A percentile compares a stretch with the other conserved stretches of the same genome.
These are phyloP conservation scores for Glonium stellatum DNA, from an alignment of 495 filamentous ascomycete genomes.

Conservation along the genomic window DNA sequence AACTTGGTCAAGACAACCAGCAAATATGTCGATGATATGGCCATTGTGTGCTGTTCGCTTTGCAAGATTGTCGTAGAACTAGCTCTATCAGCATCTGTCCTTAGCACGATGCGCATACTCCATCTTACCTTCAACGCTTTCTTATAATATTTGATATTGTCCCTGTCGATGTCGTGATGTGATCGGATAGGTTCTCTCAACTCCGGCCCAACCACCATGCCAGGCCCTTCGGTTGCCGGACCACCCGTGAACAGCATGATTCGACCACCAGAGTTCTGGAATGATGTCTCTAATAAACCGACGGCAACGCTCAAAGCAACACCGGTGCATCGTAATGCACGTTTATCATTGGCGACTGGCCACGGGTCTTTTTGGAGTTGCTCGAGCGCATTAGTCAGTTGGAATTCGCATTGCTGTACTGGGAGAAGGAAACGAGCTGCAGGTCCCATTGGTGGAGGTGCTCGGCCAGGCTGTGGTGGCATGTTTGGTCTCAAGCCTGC, in stretches of 20 bases:
- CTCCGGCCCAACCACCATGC: slow-evolving; percentile 96
- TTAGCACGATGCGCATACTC: neutral
- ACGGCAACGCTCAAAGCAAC: slow-evolving; percentile 93
- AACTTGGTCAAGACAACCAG: slow-evolving; percentile 96
- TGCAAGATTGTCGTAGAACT: slow-evolving; percentile 97
- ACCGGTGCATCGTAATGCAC: slow-evolving; percentile 87
- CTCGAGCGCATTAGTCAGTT: slow-evolving; percentile 94
- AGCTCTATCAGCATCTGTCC: slow-evolving; percentile 26
- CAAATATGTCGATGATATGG: slow-evolving; percentile 96
- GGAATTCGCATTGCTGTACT: slow-evolving; percentile 94
- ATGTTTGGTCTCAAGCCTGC: slow-evolving; percentile 68
- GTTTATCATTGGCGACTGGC: slow-evolving; percentile 92
- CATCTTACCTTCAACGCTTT: slow-evolving; percentile 83
- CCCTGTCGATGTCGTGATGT: slow-evolving; percentile 97
- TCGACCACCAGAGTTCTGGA: slow-evolving; percentile 87
- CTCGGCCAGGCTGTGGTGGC: slow-evolving; percentile 70
- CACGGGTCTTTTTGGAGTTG: slow-evolving; percentile 96
- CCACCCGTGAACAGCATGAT: slow-evolving; percentile 98
- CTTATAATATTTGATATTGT: slow-evolving; percentile 99
- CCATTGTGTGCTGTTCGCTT: slow-evolving; percentile 95
- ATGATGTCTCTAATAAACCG: slow-evolving; percentile 85
- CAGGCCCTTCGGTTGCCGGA: slow-evolving; percentile 91
- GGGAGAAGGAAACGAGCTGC: slow-evolving; percentile 88
- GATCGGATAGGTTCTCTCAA: slow-evolving; percentile 94
- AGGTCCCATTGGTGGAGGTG: slow-evolving; percentile 52